Evolutionary conservation across 2,329 filamentous ascomycete species (phyloP), one percentile per base, ranked within the genome.

Genomic region (Bretziella fagacearum): DNA sequence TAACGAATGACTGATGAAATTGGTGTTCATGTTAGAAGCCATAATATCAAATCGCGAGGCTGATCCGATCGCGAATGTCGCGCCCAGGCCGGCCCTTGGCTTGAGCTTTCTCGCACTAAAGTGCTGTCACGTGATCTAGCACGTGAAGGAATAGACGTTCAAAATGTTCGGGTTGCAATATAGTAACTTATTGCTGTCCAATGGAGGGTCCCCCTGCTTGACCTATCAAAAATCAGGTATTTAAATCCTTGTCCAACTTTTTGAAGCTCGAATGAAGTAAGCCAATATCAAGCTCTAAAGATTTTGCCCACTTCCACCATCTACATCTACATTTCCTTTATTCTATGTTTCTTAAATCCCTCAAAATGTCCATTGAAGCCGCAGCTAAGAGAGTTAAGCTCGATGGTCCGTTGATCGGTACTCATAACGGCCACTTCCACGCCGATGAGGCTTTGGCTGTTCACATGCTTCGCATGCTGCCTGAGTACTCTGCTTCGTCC

Each of bases 351-450:
- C 64, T 59, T 73, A n/a, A 44, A 15, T 45, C 36, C 27, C 20
- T 54, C 53, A 64, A 54, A 57, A 82, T 82, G 78, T 42, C 42
- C 13, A 70, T 79, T 57, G 74, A 84, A 69, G 73, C 68, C 59
- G 73, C 79, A 57, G 66, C 80, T 53, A 96, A 96, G 67, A 81
- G 84, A 63, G 66, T 93, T 62, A 94, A 93, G 73, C 84, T 80
- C 56, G 49, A 51, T 20, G 49, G 45, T 27, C 45, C 49, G 70
- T 74, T 51, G 56, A 93, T 95, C 60, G 91, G 87, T 59, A 98
- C 91, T 25, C 91, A 98, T 74, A 95, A 81, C 66, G 91, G 91
- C 55, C 86, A 95, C 70, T 98, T 98, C 73, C 91, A 98, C 68
- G 91, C 91, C 62, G 91, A 98, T 64, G 91, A 98, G 68, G 89